Conservation (phyloP, 116 monocot species). For the Posidonia oceanica region DNA sequence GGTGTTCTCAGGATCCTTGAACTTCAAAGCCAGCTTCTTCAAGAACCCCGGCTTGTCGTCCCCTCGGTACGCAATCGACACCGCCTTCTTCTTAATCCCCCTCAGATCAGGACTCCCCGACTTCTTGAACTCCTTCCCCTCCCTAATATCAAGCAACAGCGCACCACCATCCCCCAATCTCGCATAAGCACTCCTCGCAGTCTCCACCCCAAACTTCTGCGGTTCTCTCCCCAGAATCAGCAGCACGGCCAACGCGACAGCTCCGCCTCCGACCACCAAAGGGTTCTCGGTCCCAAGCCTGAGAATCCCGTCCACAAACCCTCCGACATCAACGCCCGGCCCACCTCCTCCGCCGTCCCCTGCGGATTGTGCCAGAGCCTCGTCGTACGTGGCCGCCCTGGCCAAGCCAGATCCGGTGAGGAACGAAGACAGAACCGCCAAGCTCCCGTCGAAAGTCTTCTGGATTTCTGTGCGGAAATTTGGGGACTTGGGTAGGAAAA, state of each 20-base stretch:
- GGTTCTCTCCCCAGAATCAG: slow-evolving; percentile 28
- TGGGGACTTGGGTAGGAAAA: not conserved
- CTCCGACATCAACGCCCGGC: not conserved
- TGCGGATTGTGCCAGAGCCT: not conserved
- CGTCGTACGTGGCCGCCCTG: not conserved
- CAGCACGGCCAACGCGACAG: slow-evolving; percentile 48
- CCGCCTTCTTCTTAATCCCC: slow-evolving; percentile 76
- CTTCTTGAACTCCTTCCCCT: slow-evolving; percentile 50
- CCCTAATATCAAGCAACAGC: slow-evolving; percentile 91
- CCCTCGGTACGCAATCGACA: slow-evolving; percentile 38
- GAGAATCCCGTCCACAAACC: slow-evolving; percentile 33
- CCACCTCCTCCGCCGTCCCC: not conserved
- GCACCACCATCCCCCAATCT: slow-evolving; percentile 42
- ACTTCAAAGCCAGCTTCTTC: slow-evolving; percentile 75
- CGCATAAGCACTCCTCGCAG: slow-evolving; percentile 53
- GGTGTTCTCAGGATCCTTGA: slow-evolving; percentile 83
- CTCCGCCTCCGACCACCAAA: slow-evolving; percentile 48
- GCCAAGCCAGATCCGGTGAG: not conserved
- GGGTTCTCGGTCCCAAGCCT: slow-evolving; percentile 61
- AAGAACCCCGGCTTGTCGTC: slow-evolving; percentile 85
- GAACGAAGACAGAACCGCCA: not conserved
- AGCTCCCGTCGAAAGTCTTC: not conserved
- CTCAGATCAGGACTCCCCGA: slow-evolving; percentile 65
- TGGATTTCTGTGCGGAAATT: not conserved
- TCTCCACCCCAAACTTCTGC: slow-evolving; percentile 58